Percentiles rank a stretch among this genome's conserved stretches.
Conservation (phyloP, 148 eudicot species). For the Spergularia bocconei region DNA sequence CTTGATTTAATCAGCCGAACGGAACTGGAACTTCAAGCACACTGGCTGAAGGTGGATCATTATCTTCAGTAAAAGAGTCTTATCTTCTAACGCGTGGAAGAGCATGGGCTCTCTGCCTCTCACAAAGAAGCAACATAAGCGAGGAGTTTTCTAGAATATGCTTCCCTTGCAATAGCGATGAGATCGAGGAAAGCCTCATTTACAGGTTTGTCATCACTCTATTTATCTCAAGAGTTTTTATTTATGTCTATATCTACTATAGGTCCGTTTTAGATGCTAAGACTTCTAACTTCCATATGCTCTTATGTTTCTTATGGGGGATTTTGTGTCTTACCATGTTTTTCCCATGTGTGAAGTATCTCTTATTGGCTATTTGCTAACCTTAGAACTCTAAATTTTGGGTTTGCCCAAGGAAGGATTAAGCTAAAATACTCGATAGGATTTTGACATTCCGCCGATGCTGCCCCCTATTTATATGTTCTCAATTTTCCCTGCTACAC, state of each 20-base stretch:
- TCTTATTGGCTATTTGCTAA: neutral
- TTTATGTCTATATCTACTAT: conserved; percentile 14
- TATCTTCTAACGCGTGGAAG: conserved; percentile 61
- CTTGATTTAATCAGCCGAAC: conserved; percentile 36
- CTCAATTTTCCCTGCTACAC: too few relatives aligned
- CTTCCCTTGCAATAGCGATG: conserved; percentile 44
- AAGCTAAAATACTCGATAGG: too few relatives aligned
- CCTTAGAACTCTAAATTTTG: too few relatives aligned
- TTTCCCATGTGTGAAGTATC: neutral
- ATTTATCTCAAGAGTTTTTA: neutral
- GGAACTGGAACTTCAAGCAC: conserved; percentile 43
- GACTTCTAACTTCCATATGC: neutral
- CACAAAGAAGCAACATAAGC: conserved; percentile 52
- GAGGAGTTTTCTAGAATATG: conserved; percentile 58
- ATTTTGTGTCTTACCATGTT: neutral
- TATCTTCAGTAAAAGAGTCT: conserved; percentile 24
- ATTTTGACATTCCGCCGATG: too few relatives aligned
- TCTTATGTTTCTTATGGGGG: neutral
- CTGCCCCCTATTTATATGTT: too few relatives aligned
- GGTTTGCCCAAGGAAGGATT: too few relatives aligned
- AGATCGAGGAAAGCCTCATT: conserved; percentile 49
- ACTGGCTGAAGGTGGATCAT: conserved; percentile 26
- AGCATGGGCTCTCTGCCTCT: conserved; percentile 85
- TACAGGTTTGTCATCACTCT: conserved; percentile 54
- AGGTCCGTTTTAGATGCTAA: neutral